These are phyloP conservation scores for Lipomyces starkeyi DNA, from an alignment of 805 yeast genomes.

Conservation along the genomic window DNA sequence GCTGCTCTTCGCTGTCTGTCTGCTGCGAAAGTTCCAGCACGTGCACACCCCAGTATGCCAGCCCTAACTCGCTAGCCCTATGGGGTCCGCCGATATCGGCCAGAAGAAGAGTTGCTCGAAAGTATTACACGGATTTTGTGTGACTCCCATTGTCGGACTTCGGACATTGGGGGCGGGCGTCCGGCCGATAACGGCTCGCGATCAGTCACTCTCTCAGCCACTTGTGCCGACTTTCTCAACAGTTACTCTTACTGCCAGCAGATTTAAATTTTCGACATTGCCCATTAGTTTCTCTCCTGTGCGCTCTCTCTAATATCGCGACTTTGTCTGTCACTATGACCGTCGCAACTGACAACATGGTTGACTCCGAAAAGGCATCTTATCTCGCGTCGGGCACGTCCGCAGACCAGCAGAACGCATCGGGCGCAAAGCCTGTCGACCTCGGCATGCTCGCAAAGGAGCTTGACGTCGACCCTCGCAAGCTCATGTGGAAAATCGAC, in stretches of 20 bases:
- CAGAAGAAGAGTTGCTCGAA: too few relatives aligned
- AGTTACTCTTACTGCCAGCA: not conserved
- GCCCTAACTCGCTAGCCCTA: not conserved
- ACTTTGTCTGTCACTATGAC: not conserved
- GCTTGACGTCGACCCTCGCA: conserved; percentile 58
- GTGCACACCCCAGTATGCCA: conserved; percentile 1
- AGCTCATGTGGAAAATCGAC: conserved; percentile 69
- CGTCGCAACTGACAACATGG: not conserved
- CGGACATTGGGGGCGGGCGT: not conserved
- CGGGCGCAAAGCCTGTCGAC: conserved; percentile 1
- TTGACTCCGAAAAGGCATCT: conserved; percentile 9
- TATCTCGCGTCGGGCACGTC: conserved; percentile 4
- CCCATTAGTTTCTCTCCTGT: not conserved
- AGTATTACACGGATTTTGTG: too few relatives aligned
- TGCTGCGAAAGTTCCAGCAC: not conserved
- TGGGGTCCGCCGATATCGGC: not conserved
- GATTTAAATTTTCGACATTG: not conserved
- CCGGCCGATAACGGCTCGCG: not conserved
- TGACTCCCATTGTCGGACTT: not conserved
- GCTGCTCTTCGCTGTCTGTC: not conserved
- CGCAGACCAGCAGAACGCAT: not conserved
- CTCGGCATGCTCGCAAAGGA: conserved; percentile 50
- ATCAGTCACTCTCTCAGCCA: not conserved
- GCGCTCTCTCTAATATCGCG: not conserved
- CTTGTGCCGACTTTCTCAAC: not conserved